Evolutionary conservation across 225 moss, liverwort and hornwort genomes (phyloP).

Genomic region (Ulota crispa): DNA sequence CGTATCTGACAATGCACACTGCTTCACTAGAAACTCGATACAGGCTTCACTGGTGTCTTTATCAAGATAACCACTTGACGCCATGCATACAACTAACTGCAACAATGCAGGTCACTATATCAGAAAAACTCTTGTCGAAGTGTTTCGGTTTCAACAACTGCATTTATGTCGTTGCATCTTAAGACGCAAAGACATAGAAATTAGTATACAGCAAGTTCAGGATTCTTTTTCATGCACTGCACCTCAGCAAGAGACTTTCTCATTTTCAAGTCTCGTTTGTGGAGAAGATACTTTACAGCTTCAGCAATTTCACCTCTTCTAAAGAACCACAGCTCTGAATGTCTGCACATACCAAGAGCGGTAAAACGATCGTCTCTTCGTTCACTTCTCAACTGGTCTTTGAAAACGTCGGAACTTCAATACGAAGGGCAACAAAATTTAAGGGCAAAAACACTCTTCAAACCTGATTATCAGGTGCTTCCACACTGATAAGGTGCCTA

Average conservation of each 20-base stretch:
- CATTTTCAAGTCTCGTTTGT: constrained; percentile 67
- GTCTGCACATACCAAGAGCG: constrained; percentile 39
- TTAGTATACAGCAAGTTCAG: neutral
- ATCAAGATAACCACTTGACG: constrained; percentile 65
- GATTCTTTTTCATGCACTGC: constrained; percentile 19
- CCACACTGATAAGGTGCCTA: constrained; percentile 78
- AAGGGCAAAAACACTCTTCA: constrained; percentile 4
- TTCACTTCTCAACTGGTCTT: neutral
- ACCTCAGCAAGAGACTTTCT: constrained; percentile 86
- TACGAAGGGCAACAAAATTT: neutral
- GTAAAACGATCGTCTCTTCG: neutral
- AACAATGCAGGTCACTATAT: constrained; percentile 15
- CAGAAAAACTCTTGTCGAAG: neutral
- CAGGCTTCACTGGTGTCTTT: constrained; percentile 68
- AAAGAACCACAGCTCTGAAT: constrained; percentile 66
- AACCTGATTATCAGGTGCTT: constrained; percentile 82
- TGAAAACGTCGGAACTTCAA: neutral
- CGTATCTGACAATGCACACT: constrained; percentile 64
- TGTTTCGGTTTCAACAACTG: neutral
- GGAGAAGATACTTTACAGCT: constrained; percentile 65
- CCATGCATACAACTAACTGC: constrained; percentile 85
- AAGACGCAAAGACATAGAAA: neutral
- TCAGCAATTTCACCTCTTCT: constrained; percentile 69
- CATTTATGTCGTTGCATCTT: neutral
- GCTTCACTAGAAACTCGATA: constrained; percentile 87